Conservation (phyloP, 2,329 filamentous ascomycete species). For the Hypoxylon sp. region DNA sequence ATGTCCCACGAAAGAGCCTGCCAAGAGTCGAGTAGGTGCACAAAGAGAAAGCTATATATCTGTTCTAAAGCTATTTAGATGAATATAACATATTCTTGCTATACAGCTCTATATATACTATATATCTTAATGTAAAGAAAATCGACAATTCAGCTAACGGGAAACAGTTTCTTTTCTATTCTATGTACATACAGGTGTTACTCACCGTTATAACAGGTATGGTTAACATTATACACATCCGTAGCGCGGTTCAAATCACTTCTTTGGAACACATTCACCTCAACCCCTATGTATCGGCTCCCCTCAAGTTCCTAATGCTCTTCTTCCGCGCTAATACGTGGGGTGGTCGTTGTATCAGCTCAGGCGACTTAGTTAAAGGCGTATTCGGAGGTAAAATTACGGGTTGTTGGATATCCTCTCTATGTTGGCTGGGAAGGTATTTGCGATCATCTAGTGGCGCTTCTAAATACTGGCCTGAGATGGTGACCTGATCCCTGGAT, state of each 20-base stretch:
- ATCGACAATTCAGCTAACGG: not conserved
- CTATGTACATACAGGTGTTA: not conserved
- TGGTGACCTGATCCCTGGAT: constrained; percentile 13
- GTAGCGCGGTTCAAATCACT: not conserved
- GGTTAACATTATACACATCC: not conserved
- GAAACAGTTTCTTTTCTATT: constrained; percentile 1
- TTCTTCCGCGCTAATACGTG: constrained; percentile 18
- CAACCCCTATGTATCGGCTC: constrained; percentile 10
- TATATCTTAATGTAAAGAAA: not conserved
- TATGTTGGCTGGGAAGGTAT: constrained; percentile 44
- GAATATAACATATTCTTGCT: not conserved
- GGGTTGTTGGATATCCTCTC: not conserved
- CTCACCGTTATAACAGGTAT: not conserved
- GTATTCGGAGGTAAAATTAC: not conserved
- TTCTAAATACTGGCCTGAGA: not conserved
- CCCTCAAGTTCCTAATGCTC: constrained; percentile 20
- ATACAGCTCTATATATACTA: not conserved
- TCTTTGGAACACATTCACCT: not conserved
- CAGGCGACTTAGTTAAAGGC: not conserved
- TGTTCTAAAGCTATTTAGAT: not conserved
- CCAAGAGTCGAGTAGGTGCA: not conserved
- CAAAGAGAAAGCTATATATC: not conserved
- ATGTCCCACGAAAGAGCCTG: not conserved
- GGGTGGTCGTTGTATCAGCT: not conserved
- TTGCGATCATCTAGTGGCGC: constrained; percentile 27